Percentiles rank a stretch among this genome's conserved stretches.
phyloP scores from a whole-genome alignment of 2,329 filamentous ascomycete genomes.

The Penicillium sp. region DNA sequence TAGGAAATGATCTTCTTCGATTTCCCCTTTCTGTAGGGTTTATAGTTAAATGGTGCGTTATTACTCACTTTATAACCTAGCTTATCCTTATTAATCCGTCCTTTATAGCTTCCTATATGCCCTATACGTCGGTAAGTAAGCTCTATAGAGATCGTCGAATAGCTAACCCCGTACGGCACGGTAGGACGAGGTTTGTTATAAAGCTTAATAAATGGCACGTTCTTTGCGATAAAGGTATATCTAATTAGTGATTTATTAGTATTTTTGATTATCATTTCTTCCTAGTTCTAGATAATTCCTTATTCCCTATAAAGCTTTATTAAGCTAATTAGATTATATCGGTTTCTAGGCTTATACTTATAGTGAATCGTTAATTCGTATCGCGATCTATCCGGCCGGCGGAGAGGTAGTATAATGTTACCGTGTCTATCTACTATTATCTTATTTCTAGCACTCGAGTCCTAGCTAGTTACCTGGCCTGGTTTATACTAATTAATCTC shows the following conservation, averaged over 20 bases:
- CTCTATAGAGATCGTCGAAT: too few species aligned
- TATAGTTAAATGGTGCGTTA: background rate
- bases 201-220: background rate
- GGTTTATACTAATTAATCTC: background rate
- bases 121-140: too few species aligned
- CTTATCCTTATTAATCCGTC: background rate
- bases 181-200: background rate
- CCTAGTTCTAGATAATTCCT: background rate
- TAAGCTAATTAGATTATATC: background rate
- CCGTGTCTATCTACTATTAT: too few species aligned
- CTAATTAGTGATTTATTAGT: background rate
- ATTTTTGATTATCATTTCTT: background rate
- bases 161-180: background rate
- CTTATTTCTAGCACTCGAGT: too few species aligned
- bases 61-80: background rate
- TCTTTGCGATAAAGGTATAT: background rate
- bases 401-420: too few species aligned
- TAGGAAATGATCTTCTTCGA: background rate
- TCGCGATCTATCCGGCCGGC: too few species aligned
- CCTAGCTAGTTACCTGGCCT: too few species aligned
- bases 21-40: background rate
- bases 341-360: background rate
- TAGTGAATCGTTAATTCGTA: too few species aligned
- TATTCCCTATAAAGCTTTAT: background rate
- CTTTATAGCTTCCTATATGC: background rate